Base-by-base conservation (phyloP, 371 early-diverging fungal species). In the Batkoa obscura region DNA sequence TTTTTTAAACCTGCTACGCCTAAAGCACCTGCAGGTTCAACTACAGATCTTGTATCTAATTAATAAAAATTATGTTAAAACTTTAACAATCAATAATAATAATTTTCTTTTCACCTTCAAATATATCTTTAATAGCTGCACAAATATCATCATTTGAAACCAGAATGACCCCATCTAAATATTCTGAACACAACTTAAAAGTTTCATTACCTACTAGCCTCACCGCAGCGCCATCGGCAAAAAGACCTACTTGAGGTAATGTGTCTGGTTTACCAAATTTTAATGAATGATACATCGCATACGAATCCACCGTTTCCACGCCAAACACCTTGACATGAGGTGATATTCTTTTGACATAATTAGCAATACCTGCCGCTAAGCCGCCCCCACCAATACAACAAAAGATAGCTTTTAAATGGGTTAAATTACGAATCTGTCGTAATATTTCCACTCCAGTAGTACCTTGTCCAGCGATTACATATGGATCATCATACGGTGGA, bases 391-490 rank as follows among this genome's bases (percentile, higher is more conserved):
- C 98, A 59, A 96, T 84, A 47, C 86, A 84, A 30, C 86, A 78
- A 56, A 93, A 81, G 49, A 83, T 73, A 32, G 36, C 15, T 13
- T 15, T 45, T 15, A 15, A 15, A 37, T 53, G 10, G 12, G 35
- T 39, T 8, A 32, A 13, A 15, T 64, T 42, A 3, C 68, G 64
- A 39, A 72, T 43, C 66, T 94, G 94, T 43, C 90, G 73, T 57
- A 94, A 61, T 36, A 97, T 81, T 72, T 97, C 97, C 61, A 94
- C 76, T 34, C 80, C 97, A 50, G 91, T 78, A 3, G 97, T 97
- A 32, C 95, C 97, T 68, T 97, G 97, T 6, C 97, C 95, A 15
- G 97, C 97, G 69, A 97, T 97, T 31, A 97, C 93, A 64, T 86
- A 84, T 1, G 97, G 94, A 63, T 94, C 92, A 64, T 94, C 97